phyloP scores from a whole-genome alignment of 768 basidiomycete genomes.

The Saitozyma podzolica region DNA sequence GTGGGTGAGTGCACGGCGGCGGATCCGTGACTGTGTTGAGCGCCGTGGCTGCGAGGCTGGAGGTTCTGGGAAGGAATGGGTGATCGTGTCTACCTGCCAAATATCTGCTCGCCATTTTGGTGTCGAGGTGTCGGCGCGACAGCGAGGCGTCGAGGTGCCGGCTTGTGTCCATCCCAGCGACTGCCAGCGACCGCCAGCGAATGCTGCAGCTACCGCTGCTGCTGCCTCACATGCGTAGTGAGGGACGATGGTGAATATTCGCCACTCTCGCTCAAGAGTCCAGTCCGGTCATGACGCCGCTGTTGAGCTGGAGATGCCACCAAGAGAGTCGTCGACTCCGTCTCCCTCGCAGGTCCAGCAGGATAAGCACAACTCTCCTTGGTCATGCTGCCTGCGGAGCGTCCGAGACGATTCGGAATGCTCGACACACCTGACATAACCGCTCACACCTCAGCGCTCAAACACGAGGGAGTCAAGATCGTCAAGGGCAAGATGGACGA shows the following conservation, averaged over 20 bases:
- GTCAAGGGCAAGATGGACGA: conserved; percentile 20
- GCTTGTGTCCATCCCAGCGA: background rate
- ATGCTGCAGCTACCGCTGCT: background rate
- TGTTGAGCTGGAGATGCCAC: too few species aligned
- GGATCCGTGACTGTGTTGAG: background rate
- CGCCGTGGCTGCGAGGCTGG: background rate
- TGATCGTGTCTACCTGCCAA: background rate
- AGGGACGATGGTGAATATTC: too few species aligned
- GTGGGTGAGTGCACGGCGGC: conserved; percentile 4
- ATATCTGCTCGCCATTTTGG: background rate
- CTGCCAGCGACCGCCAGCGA: background rate
- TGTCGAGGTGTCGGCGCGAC: background rate
- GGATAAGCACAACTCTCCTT: too few species aligned
- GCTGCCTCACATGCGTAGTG: background rate
- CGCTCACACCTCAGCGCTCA: background rate
- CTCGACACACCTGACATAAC: too few species aligned
- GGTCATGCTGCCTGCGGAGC: too few species aligned
- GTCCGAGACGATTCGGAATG: background rate
- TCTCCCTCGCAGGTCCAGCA: background rate
- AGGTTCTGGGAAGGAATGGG: background rate
- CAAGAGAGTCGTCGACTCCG: too few species aligned
- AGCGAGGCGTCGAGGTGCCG: background rate
- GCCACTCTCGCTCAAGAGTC: too few species aligned
- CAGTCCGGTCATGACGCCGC: too few species aligned
- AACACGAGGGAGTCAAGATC: conserved; percentile 15